phyloP scores from a whole-genome alignment of 2,329 filamentous ascomycete species.

The Colletotrichum simmondsii region DNA sequence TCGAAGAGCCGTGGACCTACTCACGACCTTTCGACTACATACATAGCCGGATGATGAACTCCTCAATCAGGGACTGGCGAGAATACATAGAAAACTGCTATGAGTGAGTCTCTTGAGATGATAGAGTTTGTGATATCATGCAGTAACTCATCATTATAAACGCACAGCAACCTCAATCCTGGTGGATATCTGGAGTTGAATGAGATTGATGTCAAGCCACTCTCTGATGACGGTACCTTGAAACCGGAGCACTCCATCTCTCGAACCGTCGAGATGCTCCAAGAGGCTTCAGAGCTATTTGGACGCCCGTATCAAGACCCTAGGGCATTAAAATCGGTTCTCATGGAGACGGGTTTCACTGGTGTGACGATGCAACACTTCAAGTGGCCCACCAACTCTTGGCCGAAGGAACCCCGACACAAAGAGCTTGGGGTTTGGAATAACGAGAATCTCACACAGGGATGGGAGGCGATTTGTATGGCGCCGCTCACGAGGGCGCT shows the following conservation, averaged over 20 bases:
- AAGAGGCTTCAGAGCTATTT: not conserved
- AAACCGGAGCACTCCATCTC: slow-evolving; percentile 38
- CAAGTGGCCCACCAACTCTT: slow-evolving; percentile 8
- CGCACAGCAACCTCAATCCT: slow-evolving; percentile 45
- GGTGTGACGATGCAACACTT: not conserved
- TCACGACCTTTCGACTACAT: slow-evolving; percentile 29
- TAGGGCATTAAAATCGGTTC: not conserved
- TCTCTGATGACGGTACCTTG: slow-evolving; percentile 54
- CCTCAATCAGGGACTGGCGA: slow-evolving; percentile 3
- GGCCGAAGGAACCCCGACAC: not conserved
- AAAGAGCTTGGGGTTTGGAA: not conserved
- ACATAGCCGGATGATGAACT: slow-evolving; percentile 14
- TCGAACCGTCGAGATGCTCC: slow-evolving; percentile 44
- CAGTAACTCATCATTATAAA: not conserved
- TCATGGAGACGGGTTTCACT: not conserved
- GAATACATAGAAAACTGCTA: slow-evolving; percentile 43
- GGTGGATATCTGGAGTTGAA: slow-evolving; percentile 56
- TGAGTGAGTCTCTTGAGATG: not conserved
- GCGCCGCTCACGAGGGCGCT: not conserved
- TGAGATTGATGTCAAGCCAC: slow-evolving; percentile 50
- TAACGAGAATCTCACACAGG: not conserved
- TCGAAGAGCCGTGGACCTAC: slow-evolving; percentile 46
- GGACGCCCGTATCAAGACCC: not conserved
- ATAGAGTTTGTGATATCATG: not conserved
- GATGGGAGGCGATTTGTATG: slow-evolving; percentile 12